Evolutionary conservation across 1,139 yeast genomes (phyloP), one percentile per base, ranked within the genome.

Genomic region (Spathaspora jeffriesii): DNA sequence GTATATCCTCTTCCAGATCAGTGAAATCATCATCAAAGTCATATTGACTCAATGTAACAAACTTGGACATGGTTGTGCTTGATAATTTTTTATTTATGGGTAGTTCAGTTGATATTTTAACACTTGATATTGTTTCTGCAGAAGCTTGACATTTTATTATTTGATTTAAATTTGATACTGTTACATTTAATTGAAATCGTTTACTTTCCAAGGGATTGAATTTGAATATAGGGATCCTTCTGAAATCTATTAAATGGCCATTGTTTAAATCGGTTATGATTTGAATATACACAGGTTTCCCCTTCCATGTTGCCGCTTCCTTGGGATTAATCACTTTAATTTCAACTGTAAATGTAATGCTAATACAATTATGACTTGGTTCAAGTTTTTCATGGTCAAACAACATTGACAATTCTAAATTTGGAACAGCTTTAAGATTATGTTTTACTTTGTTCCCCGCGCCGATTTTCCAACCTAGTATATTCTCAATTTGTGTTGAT

Each of bases 121-220:
- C 64, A 8, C 75, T 73, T 5, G 75, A 76, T 39, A 76, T 58
- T 36, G 66, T 70, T 43, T 72, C 78, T 47, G 73, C 66, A 31
- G 61, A 58, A 2, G 68, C 53, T 11, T 54, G 52, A 39, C 69
- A 60, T 23, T 53, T 58, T 1, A 73, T 53, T 5, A 23, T 43
- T 25, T 62, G 64, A 2, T 47, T 46, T 8, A 36, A 44, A 11
- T 54, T 48, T 0, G 40, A 40, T 1, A 73, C 30, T 1, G 48
- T 47, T 2, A 62, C 48, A 1, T 50, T 49, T 2, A 73, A 40
- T 5, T 47, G 54, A 47, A 68, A 70, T 2, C 62, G 49, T 44
- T 62, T 65, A 9, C 44, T 5, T 10, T 42, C 45, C 0, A 58
- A 52, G 1, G 61, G 57, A 4, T 46, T 49, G 2, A 71, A 48